Base-by-base conservation (phyloP, 371 early-diverging fungal genomes). In the Actinomortierella ambigua region DNA sequence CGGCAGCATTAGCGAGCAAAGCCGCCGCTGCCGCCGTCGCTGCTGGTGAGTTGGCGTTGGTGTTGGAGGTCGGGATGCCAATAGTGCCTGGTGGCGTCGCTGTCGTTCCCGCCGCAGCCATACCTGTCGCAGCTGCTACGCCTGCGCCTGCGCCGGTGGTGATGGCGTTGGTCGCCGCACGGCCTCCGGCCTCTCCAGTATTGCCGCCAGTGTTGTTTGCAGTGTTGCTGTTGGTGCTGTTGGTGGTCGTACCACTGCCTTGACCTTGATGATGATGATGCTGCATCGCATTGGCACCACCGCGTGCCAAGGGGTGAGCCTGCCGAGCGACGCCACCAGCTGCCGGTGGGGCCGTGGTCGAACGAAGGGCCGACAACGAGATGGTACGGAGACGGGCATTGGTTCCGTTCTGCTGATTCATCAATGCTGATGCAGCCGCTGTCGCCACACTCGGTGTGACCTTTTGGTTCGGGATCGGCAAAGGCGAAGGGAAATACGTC, bases 401-500 rank as follows among this genome's bases (percentile, higher is more conserved):
- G 14, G 65, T 43, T 52, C 56, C 57, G 44, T 75, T 57, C 61
- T 81, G 55, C 20, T 66, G 68, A 63, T 48, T 71, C 73, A 71
- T 65, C 44, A 71, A 54, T 6, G 65, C 66, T 8, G 73, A 65
- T 1, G 73, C 73, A 1, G 63, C 56, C 7, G 66, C 73, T 8
- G 73, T 71, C 22, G 65, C 63, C 0, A 71, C 73, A 28, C 66
- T 71, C 26, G 62, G 59, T 0, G 73, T 71, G 24, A 71, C 63
- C 51, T 66, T 71, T 23, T 50, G 80, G 59, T 44, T 82, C 47
- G 46, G 78, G 65, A 85, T 81, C 2, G 91, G 91, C 56, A 90
- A 65, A 9, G 91, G 91, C 7, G 85, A 84, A 3, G 91, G 90
- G 66, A 91, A 93, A 51, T 86, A 88, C 0, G 78, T 69, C 52